Evolutionary conservation across 495 filamentous ascomycete species (phyloP).

Genomic region (Parachaetomium inaequale): DNA sequence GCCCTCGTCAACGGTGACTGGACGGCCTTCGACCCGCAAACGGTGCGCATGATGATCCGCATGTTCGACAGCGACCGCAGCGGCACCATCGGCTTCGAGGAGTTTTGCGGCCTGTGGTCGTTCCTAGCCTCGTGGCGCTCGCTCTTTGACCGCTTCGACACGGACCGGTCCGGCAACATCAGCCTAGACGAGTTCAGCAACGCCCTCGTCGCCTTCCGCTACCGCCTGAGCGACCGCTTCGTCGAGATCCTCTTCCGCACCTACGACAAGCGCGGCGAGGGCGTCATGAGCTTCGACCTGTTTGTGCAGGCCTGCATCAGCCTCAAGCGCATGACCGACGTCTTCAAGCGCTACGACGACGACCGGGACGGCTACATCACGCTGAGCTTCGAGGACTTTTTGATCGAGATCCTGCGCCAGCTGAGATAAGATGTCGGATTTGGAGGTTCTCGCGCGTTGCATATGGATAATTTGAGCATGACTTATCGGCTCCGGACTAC

Average conservation of each 20-base stretch:
- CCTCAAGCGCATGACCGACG: conserved; percentile 97
- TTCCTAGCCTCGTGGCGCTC: conserved; percentile 91
- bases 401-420: conserved; percentile 59
- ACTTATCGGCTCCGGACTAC: neutral
- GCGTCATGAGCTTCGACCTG: conserved; percentile 88
- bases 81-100: conserved; percentile 87
- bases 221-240: conserved; percentile 79
- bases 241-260: conserved; percentile 72
- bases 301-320: conserved; percentile 97
- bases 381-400: conserved; percentile 75
- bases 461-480: neutral
- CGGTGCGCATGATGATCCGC: conserved; percentile 96
- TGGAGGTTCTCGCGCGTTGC: neutral
- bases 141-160: conserved; percentile 94
- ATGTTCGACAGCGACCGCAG: conserved; percentile 94
- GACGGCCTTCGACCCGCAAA: conserved; percentile 91
- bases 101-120: conserved; percentile 93
- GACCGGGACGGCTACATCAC: conserved; percentile 92
- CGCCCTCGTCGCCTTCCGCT: conserved; percentile 90
- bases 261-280: conserved; percentile 56
- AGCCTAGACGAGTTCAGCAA: conserved; percentile 82
- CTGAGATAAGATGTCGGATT: conserved; percentile 32
- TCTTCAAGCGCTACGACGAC: conserved; percentile 98
- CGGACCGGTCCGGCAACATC: conserved; percentile 82
- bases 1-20: conserved; percentile 97